Evolutionary conservation across 306 rosid genomes (phyloP).

Genomic region (Medicago truncatula): MtrunA17r5.0-ANR NC_053042.1:36744501-36745000

Average conservation of each 20-base stretch:
- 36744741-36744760: no score
- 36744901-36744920: background rate
- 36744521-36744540: conserved; percentile 25
- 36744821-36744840: conserved; percentile 1
- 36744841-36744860: conserved; percentile 6
- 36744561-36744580: conserved; percentile 15
- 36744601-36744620: conserved; percentile 24
- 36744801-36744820: conserved; percentile 10
- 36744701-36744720: conserved; percentile 36
- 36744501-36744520: background rate
- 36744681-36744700: conserved; percentile 32
- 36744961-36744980: background rate
- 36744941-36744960: conserved; percentile 1
- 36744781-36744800: conserved; percentile 16
- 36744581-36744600: background rate
- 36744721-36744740: background rate
- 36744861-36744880: conserved; percentile 27
- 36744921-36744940: background rate
- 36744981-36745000: background rate
- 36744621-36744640: conserved; percentile 31
- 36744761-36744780: background rate
- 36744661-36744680: background rate
- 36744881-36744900: background rate
- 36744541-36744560: conserved; percentile 27
- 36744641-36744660: conserved; percentile 26